phyloP scores from a whole-genome alignment of 805 yeast species.

The Pichia eremophila region DNA sequence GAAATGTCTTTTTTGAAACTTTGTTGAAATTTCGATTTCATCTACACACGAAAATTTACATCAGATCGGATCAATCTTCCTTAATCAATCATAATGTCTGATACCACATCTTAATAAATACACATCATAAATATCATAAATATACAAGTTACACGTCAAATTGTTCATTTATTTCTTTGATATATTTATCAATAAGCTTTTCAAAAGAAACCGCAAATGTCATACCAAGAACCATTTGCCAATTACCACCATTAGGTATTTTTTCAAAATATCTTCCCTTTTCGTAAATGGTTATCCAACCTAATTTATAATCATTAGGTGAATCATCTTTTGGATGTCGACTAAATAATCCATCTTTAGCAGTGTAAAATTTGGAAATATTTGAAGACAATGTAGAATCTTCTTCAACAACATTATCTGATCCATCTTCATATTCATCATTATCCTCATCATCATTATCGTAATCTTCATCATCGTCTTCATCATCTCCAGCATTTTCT shows the following conservation, averaged over 20 bases:
- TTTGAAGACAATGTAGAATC: neutral
- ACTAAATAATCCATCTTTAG: slow-evolving; percentile 49
- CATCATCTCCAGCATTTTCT: slow-evolving; percentile 5
- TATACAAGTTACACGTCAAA: neutral
- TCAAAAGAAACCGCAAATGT: slow-evolving; percentile 44
- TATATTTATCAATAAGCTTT: slow-evolving; percentile 20
- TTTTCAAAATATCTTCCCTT: slow-evolving; percentile 25
- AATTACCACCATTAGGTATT: slow-evolving; percentile 38
- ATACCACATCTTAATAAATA: too few relatives aligned
- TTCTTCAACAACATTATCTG: slow-evolving; percentile 3
- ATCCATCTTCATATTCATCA: slow-evolving; percentile 6
- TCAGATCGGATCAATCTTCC: too few relatives aligned
- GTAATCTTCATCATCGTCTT: slow-evolving; percentile 11
- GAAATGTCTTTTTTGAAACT: neutral
- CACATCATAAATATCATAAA: neutral
- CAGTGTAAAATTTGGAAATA: slow-evolving; percentile 25
- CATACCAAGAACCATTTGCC: slow-evolving; percentile 45
- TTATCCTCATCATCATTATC: slow-evolving; percentile 13
- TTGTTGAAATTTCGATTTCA: neutral
- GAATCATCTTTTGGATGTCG: slow-evolving; percentile 48
- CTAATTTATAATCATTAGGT: slow-evolving; percentile 50
- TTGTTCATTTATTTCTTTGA: slow-evolving; percentile 4
- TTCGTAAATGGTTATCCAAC: slow-evolving; percentile 58
- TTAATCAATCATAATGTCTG: too few relatives aligned
- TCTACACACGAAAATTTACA: too few relatives aligned